Evolutionary conservation across 352 stramenopile genomes (phyloP).

Genomic region (Phytophthora sp.): DNA sequence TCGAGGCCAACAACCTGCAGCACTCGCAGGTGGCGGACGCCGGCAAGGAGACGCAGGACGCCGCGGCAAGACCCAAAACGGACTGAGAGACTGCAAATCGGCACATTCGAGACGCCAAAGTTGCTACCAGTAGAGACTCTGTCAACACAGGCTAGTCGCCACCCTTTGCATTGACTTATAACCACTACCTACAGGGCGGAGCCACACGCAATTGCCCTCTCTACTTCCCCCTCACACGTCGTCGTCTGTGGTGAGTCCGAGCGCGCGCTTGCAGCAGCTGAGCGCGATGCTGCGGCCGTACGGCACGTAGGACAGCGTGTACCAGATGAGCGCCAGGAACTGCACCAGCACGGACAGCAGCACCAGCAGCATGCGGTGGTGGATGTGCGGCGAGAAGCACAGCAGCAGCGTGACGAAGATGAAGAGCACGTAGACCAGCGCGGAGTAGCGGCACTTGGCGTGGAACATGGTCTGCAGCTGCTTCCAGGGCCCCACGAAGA

Average conservation of each 20-base stretch:
- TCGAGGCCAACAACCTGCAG: slow-evolving; percentile 73
- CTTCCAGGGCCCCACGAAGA: slow-evolving; percentile 87
- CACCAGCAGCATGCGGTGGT: slow-evolving; percentile 73
- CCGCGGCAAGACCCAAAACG: slow-evolving; percentile 50
- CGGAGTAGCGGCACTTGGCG: slow-evolving; percentile 70
- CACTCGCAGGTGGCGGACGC: slow-evolving; percentile 31
- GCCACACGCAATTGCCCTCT: background rate
- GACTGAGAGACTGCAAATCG: slow-evolving; percentile 45
- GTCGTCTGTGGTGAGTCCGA: slow-evolving; percentile 52
- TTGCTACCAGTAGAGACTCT: background rate
- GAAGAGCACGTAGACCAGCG: slow-evolving; percentile 78
- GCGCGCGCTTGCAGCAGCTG: slow-evolving; percentile 70
- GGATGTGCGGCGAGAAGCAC: slow-evolving; percentile 73
- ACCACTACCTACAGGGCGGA: too few species aligned
- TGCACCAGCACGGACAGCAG: slow-evolving; percentile 79
- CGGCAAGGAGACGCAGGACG: slow-evolving; percentile 11
- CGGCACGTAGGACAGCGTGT: slow-evolving; percentile 89
- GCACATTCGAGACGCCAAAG: background rate
- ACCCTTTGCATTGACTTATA: slow-evolving; percentile 14
- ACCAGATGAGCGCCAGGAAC: slow-evolving; percentile 85
- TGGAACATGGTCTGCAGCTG: slow-evolving; percentile 88
- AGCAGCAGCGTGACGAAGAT: slow-evolving; percentile 79
- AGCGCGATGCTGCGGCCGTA: slow-evolving; percentile 80
- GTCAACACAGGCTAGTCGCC: background rate
- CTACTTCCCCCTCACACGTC: slow-evolving; percentile 40